Percentiles rank a stretch among this genome's conserved stretches.
Evolutionary conservation across 345 rosid genomes (phyloP).

Genomic region (Cardiospermum halicacabum): DNA sequence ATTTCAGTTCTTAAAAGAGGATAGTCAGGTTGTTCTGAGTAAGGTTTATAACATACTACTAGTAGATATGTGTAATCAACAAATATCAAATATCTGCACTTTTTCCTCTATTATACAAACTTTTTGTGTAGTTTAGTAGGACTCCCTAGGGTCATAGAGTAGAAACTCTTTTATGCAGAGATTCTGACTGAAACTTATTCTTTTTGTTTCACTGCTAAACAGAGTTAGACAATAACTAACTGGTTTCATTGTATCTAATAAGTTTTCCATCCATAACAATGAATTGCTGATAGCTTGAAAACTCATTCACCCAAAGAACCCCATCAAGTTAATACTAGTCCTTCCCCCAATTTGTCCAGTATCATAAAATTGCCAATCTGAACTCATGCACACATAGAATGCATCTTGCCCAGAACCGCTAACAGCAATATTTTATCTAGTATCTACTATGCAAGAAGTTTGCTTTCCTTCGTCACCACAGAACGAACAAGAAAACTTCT

Average conservation of each 20-base stretch:
- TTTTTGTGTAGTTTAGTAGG: background rate
- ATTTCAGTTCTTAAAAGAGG: background rate
- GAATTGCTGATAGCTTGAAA: background rate
- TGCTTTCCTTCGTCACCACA: background rate
- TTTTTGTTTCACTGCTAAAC: background rate
- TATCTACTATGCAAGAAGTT: background rate
- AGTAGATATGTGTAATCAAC: background rate
- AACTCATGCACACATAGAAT: background rate
- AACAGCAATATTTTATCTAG: background rate
- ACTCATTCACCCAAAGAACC: background rate
- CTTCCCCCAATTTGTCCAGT: background rate
- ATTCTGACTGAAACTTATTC: background rate
- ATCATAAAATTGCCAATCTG: background rate
- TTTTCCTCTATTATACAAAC: background rate
- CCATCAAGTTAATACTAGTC: constrained; percentile 1
- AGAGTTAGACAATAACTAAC: background rate
- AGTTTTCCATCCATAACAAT: background rate
- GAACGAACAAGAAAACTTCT: background rate
- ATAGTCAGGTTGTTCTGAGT: background rate
- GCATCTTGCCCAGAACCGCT: background rate
- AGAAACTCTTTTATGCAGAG: background rate
- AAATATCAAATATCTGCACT: background rate
- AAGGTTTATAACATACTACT: background rate
- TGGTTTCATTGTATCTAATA: background rate
- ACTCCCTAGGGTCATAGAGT: background rate